A percentile compares a stretch with the other conserved stretches of the same genome.
These are phyloP conservation scores for Phyllosticta capitalensis DNA, from an alignment of 2,329 filamentous ascomycete species.

Conservation along the genomic window DNA sequence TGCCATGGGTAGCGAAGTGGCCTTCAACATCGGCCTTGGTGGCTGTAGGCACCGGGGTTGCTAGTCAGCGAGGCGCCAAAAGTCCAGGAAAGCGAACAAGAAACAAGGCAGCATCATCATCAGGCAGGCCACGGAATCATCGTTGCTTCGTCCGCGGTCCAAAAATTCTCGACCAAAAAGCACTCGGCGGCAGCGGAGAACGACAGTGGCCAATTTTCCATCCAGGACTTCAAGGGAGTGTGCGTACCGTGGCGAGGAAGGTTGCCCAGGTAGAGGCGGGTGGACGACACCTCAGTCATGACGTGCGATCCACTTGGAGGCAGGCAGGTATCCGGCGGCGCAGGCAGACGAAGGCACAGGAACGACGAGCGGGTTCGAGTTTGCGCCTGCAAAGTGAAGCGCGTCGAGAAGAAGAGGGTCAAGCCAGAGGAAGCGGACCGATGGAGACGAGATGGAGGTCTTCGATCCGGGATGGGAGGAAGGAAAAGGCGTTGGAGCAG, in stretches of 20 bases:
- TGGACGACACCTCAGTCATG: slow-evolving; percentile 86
- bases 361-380: not conserved
- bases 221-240: slow-evolving; percentile 11
- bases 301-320: slow-evolving; percentile 22
- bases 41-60: slow-evolving; percentile 48
- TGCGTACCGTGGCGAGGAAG: slow-evolving; percentile 86
- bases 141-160: not conserved
- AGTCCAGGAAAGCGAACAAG: slow-evolving; percentile 11
- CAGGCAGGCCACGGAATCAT: not conserved
- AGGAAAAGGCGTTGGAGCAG: slow-evolving; percentile 2
- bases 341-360: not conserved
- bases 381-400: not conserved
- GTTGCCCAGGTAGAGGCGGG: slow-evolving; percentile 94
- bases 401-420: not conserved
- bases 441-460: slow-evolving; percentile 7
- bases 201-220: slow-evolving; percentile 10
- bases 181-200: not conserved
- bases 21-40: slow-evolving; percentile 95
- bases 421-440: not conserved
- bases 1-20: slow-evolving; percentile 92
- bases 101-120: not conserved
- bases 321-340: slow-evolving; percentile 5
- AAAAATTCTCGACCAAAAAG: not conserved
- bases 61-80: slow-evolving; percentile 36
- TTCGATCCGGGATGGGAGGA: slow-evolving; percentile 8